Percentiles rank a stretch among this genome's conserved stretches.
Conservation (phyloP, 495 filamentous ascomycete genomes). For the Thozetella sp. region DNA sequence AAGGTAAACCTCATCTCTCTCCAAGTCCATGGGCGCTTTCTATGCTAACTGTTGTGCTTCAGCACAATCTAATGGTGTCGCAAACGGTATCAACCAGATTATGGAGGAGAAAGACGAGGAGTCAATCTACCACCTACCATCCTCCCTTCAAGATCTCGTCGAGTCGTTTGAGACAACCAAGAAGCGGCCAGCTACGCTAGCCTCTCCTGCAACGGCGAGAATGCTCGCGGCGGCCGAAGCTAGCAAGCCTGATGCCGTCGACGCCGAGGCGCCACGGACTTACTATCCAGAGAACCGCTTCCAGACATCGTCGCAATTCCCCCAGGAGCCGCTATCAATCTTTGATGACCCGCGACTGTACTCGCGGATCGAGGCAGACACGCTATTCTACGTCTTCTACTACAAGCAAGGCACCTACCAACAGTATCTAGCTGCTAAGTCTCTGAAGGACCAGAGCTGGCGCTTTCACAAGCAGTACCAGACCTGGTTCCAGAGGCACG, state of each 20-base stretch:
- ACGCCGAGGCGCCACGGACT: constrained; percentile 78
- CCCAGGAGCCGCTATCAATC: constrained; percentile 85
- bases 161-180: constrained; percentile 88
- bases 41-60: constrained; percentile 24
- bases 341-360: constrained; percentile 91
- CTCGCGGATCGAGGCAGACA: constrained; percentile 87
- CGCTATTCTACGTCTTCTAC: constrained; percentile 99
- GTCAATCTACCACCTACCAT: constrained; percentile 93
- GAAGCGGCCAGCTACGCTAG: constrained; percentile 56
- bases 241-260: constrained; percentile 70
- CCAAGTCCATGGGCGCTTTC: constrained; percentile 13
- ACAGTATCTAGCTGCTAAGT: constrained; percentile 94
- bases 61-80: constrained; percentile 55
- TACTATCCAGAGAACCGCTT: constrained; percentile 82
- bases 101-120: constrained; percentile 61
- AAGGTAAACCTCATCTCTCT: constrained; percentile 26
- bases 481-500: constrained; percentile 98
- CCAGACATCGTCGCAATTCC: constrained; percentile 82
- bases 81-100: constrained; percentile 49
- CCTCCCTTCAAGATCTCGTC: constrained; percentile 84
- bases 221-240: constrained; percentile 73
- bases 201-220: constrained; percentile 65
- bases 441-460: constrained; percentile 96
- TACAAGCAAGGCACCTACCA: constrained; percentile 96
- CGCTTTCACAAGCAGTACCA: constrained; percentile 99